Evolutionary conservation across 2,329 filamentous ascomycete genomes (phyloP), one percentile per base, ranked within the genome.

Genomic region (Huntiella savannae): DNA sequence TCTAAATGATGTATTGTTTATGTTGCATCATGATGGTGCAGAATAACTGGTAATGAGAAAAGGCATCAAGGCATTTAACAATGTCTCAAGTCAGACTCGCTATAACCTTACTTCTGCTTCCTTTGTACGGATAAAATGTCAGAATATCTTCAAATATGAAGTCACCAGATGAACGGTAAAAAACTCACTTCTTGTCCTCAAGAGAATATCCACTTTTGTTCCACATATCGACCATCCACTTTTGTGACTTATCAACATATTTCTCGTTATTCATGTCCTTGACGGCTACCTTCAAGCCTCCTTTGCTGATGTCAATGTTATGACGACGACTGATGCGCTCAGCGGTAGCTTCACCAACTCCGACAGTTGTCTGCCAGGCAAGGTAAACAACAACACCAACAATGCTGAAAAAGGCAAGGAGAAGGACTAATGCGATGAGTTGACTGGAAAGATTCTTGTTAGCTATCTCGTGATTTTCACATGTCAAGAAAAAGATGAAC

Each of bases 241-340:
- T 75, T 63, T 87, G 82, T 13, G 81, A 85, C 55, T 67, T 68
- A 54, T 86, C 82, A 55, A 82, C 73, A 57, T 84, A 83, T 41
- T 71, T 73, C 62, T 86, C 82, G 46, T 72, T 70, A 53, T 70
- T 69, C 43, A 80, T 61, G 50, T 83, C 69, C 62, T 78, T 80
- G 51, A 87, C 71, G 42, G 77, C 77, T 39, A 87, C 79, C 50
- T 73, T 72, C 50, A 82, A 63, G 47, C 82, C 82, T 48, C 85
- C 81, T 58, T 82, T 83, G 35, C 77, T 79, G 60, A 85, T 81
- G 36, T 75, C 67, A 48, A 87, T 72, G 58, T 86, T 80, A 12
- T 43, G 40, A 64, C 80, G 82, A 63, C 75, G 75, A 59, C 78
- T 75, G 73, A 86, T 81, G 56, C 75, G 75, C 60, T 79, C 68